These are phyloP conservation scores for Syncephalis fuscata DNA, from an alignment of 371 early-diverging fungal species.

Conservation along the genomic window DNA sequence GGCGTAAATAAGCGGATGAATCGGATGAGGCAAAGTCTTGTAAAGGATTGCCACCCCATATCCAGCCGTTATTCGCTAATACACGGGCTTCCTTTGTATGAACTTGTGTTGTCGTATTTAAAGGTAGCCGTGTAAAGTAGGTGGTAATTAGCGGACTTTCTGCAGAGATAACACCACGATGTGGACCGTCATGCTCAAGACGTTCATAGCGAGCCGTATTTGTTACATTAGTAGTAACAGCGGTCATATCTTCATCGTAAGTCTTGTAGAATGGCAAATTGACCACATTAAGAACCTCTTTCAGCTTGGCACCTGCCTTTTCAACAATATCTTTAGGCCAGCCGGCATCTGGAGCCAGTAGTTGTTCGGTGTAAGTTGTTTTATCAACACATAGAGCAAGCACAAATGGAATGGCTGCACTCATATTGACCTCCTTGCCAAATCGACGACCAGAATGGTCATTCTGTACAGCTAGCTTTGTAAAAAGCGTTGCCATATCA, in stretches of 20 bases:
- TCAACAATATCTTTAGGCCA: constrained; percentile 7
- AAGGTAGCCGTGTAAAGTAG: constrained; percentile 70
- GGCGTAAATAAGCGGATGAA: constrained; percentile 74
- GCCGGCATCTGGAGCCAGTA: not conserved
- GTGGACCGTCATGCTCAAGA: constrained; percentile 53
- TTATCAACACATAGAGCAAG: not conserved
- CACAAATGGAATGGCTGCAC: constrained; percentile 15
- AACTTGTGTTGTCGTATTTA: constrained; percentile 14
- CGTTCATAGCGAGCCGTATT: constrained; percentile 72
- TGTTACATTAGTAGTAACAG: constrained; percentile 53
- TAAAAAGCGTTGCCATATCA: constrained; percentile 18
- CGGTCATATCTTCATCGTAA: constrained; percentile 59
- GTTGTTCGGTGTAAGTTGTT: not conserved
- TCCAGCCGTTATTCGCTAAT: constrained; percentile 96
- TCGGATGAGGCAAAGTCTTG: constrained; percentile 77
- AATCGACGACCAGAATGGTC: constrained; percentile 11
- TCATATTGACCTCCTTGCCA: constrained; percentile 17
- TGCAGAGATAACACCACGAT: constrained; percentile 24
- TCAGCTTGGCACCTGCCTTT: constrained; percentile 14
- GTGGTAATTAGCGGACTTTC: constrained; percentile 70
- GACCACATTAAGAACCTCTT: constrained; percentile 51
- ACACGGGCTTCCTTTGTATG: constrained; percentile 39
- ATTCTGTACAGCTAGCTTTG: constrained; percentile 12
- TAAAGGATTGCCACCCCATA: constrained; percentile 93
- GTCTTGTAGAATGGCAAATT: constrained; percentile 69